Evolutionary conservation across 176 grass and related monocot species (phyloP).

Genomic region (Metroxylon sagu): DNA sequence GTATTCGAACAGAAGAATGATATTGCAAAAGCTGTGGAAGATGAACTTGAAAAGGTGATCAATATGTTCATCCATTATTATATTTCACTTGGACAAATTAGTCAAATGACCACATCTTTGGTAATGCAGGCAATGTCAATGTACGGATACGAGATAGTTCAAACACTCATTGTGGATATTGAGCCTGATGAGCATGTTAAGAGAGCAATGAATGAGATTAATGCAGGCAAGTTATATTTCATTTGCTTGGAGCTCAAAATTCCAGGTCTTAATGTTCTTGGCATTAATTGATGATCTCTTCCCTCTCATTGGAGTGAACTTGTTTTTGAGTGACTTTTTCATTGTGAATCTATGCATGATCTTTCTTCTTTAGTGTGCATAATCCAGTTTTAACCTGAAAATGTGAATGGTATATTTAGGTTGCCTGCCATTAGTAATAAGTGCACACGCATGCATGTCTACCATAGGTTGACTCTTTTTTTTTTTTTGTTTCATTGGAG

Average conservation of each 20-base stretch:
- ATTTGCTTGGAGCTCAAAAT: background rate
- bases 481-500: too few species aligned
- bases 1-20: slow-evolving; percentile 82
- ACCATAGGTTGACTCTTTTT: too few species aligned
- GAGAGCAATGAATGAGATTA: slow-evolving; percentile 91
- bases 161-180: slow-evolving; percentile 80
- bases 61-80: slow-evolving; percentile 12
- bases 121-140: slow-evolving; percentile 61
- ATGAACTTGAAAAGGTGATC: slow-evolving; percentile 79
- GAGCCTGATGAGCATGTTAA: slow-evolving; percentile 79
- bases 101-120: background rate
- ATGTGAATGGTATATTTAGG: too few species aligned
- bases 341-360: too few species aligned
- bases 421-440: too few species aligned
- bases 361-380: too few species aligned
- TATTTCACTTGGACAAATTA: too few species aligned
- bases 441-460: too few species aligned
- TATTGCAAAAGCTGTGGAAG: slow-evolving; percentile 73
- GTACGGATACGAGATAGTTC: slow-evolving; percentile 84
- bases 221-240: slow-evolving; percentile 44
- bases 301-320: too few species aligned
- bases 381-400: too few species aligned
- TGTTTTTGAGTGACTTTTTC: too few species aligned
- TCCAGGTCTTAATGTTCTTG: background rate
- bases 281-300: too few species aligned